Evolutionary conservation across 78 protist species (phyloP).

Genomic region (Creolimax fragrantissima): DNA sequence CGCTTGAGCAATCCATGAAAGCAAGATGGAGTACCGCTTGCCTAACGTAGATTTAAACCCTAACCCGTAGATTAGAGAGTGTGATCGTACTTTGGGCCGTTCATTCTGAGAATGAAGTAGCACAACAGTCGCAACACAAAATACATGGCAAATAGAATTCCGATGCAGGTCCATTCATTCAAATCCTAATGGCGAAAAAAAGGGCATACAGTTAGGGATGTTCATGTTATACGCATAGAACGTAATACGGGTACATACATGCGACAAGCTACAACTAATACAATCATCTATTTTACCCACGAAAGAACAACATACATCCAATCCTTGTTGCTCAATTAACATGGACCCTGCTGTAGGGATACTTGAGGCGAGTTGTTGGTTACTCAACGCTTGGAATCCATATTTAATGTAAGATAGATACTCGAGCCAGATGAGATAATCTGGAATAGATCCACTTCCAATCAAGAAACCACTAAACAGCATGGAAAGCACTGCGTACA

Average conservation of each 20-base stretch:
- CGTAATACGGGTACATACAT: neutral
- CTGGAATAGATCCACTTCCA: conserved; percentile 17
- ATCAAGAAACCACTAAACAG: neutral
- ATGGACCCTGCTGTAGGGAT: too few species aligned
- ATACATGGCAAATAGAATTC: neutral
- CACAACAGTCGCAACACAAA: neutral
- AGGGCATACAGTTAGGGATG: neutral
- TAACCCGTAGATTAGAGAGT: too few species aligned
- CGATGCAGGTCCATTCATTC: neutral
- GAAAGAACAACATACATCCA: neutral
- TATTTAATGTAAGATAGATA: conserved; percentile 13
- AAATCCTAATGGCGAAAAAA: neutral
- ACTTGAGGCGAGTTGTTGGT: neutral
- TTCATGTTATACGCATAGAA: neutral
- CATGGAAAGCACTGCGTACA: neutral
- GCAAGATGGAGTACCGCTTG: too few species aligned
- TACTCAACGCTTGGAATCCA: neutral
- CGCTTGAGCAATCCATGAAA: too few species aligned
- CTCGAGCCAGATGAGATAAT: conserved; percentile 37
- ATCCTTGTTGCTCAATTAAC: neutral
- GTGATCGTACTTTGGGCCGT: neutral
- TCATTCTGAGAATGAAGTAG: neutral
- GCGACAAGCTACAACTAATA: neutral
- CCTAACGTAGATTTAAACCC: too few species aligned
- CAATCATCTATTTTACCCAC: neutral